Evolutionary conservation across 129 eudicot genomes (phyloP).

Genomic region (Flaveria bidentis): DNA sequence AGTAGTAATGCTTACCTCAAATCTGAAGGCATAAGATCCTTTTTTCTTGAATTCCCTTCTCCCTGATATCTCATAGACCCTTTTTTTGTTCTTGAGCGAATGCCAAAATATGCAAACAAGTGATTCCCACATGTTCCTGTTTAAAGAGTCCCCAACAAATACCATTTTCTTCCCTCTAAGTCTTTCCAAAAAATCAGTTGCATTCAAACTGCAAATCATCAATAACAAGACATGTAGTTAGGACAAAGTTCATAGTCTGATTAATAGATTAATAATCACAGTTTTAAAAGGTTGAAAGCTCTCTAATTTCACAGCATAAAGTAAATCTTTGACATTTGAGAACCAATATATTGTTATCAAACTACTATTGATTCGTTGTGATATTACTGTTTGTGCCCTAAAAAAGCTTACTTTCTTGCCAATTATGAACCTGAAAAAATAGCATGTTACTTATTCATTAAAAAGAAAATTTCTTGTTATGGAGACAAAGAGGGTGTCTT

Average conservation of each 20-base stretch:
- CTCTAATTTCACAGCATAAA: neutral
- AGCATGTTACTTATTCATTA: neutral
- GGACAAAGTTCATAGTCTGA: neutral
- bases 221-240: neutral
- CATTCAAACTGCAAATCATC: conserved; percentile 54
- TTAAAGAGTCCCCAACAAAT: conserved; percentile 91
- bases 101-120: conserved; percentile 88
- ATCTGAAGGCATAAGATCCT: conserved; percentile 84
- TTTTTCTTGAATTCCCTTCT: conserved; percentile 78
- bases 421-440: neutral
- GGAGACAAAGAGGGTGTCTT: neutral
- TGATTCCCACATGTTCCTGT: conserved; percentile 99
- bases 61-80: conserved; percentile 82
- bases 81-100: conserved; percentile 58
- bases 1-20: conserved; percentile 60
- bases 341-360: neutral
- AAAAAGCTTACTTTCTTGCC: neutral
- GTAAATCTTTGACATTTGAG: conserved; percentile 3
- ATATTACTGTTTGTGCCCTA: neutral
- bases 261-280: neutral
- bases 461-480: neutral
- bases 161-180: conserved; percentile 80
- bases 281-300: neutral
- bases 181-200: conserved; percentile 89
- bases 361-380: neutral